phyloP scores from a whole-genome alignment of 495 filamentous ascomycete species.

The Xylaria venustula region DNA sequence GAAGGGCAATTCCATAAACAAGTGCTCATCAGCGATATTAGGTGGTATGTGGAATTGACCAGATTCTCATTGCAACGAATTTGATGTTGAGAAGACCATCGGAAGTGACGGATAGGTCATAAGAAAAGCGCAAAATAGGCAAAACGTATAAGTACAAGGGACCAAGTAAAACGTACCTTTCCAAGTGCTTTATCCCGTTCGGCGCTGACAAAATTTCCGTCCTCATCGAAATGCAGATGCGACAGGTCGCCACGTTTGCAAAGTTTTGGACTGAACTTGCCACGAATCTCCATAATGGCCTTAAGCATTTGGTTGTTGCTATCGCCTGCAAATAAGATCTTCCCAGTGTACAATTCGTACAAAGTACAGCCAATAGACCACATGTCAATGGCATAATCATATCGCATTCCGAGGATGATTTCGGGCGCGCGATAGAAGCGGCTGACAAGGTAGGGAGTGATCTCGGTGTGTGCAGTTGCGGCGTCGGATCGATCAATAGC shows the following conservation, averaged over 20 bases:
- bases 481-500: conserved; percentile 82
- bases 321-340: conserved; percentile 91
- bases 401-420: conserved; percentile 92
- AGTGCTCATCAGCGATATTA: too few species aligned
- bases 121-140: background rate
- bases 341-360: conserved; percentile 95
- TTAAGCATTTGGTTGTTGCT: conserved; percentile 98
- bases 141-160: background rate
- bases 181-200: conserved; percentile 85
- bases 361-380: conserved; percentile 98
- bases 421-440: conserved; percentile 97
- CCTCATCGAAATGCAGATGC: conserved; percentile 79
- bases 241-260: conserved; percentile 75
- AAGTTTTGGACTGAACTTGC: conserved; percentile 85
- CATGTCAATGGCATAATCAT: conserved; percentile 92
- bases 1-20: too few species aligned
- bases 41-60: background rate
- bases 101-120: background rate
- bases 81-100: background rate
- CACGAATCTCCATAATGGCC: conserved; percentile 92
- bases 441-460: conserved; percentile 90
- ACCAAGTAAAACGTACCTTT: conserved; percentile 51
- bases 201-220: conserved; percentile 79
- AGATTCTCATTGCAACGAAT: background rate
- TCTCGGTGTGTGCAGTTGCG: conserved; percentile 65